phyloP scores from a whole-genome alignment of 2,329 filamentous ascomycete species.

The Bipolaris bicolor region DNA sequence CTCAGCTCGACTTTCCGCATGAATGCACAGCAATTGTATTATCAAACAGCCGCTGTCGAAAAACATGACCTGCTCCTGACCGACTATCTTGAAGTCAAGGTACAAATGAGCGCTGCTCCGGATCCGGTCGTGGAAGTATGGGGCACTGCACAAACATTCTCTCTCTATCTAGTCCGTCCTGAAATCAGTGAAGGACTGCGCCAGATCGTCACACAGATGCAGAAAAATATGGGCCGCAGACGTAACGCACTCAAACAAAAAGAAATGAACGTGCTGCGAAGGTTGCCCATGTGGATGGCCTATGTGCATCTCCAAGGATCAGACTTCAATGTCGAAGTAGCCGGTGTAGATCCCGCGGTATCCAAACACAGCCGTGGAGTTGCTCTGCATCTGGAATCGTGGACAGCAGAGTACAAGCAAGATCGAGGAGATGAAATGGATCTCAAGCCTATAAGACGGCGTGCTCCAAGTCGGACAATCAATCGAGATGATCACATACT shows the following conservation, averaged over 20 bases:
- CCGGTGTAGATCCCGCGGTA: slow-evolving; percentile 83
- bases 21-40: slow-evolving; percentile 88
- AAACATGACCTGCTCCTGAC: slow-evolving; percentile 87
- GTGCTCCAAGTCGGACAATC: slow-evolving; percentile 70
- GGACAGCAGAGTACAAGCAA: slow-evolving; percentile 86
- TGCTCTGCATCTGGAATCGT: slow-evolving; percentile 84
- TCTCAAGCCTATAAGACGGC: slow-evolving; percentile 66
- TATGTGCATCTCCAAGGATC: slow-evolving; percentile 84
- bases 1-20: slow-evolving; percentile 81
- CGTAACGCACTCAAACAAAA: slow-evolving; percentile 50
- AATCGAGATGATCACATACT: slow-evolving; percentile 67
- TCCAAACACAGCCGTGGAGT: slow-evolving; percentile 82
- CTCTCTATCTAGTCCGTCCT: slow-evolving; percentile 84
- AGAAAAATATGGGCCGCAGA: slow-evolving; percentile 53
- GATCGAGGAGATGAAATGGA: slow-evolving; percentile 73
- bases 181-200: slow-evolving; percentile 93
- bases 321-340: slow-evolving; percentile 88
- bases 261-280: slow-evolving; percentile 70
- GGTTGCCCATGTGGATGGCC: slow-evolving; percentile 81
- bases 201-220: slow-evolving; percentile 86
- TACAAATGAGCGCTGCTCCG: slow-evolving; percentile 82
- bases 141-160: slow-evolving; percentile 83
- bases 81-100: slow-evolving; percentile 85
- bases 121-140: slow-evolving; percentile 82
- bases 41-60: slow-evolving; percentile 82